Evolutionary conservation across 805 yeast genomes (phyloP), one percentile per base, ranked within the genome.

Genomic region (Monosporozyma aquatica): DNA sequence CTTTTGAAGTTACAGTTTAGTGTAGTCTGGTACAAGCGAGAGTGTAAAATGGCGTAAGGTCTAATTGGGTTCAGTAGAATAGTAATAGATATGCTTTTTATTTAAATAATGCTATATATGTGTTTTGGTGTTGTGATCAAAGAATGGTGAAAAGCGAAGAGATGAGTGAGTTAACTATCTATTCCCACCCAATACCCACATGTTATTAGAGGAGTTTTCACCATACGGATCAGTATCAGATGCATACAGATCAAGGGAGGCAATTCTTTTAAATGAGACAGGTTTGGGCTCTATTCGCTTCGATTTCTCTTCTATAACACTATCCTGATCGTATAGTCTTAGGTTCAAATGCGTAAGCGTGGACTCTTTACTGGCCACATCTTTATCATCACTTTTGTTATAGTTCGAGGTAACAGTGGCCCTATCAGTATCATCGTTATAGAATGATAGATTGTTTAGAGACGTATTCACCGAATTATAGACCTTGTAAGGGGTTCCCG

Each of bases 101-200:
- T n/a, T n/a, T n/a, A n/a, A n/a, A n/a, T n/a, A 8, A 15, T 21
- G 27, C 17, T 15, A 17, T 26, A 28, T n/a, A 17, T 18, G 24
- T 6, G n/a, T n/a, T n/a, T n/a, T n/a, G n/a, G n/a, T n/a, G n/a
- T n/a, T n/a, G n/a, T n/a, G n/a, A n/a, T n/a, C n/a, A n/a, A n/a
- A n/a, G n/a, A n/a, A n/a, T n/a, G n/a, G n/a, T n/a, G n/a, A n/a
- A n/a, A n/a, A n/a, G n/a, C n/a, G n/a, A n/a, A n/a, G n/a, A n/a
- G n/a, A n/a, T n/a, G n/a, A n/a, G n/a, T n/a, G 25, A 6, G 8
- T 6, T 23, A 15, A 20, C 18, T 30, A 40, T 22, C 24, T 23
- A 35, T 59, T 59, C 7, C 59, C 59, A 11, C 64, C 64, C 15
- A 61, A 43, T 10, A 56, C 47, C 66, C 66, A 61, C 18, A 52